Conservation (phyloP, 169 alveolate species). For the Babesia divergens region DNA sequence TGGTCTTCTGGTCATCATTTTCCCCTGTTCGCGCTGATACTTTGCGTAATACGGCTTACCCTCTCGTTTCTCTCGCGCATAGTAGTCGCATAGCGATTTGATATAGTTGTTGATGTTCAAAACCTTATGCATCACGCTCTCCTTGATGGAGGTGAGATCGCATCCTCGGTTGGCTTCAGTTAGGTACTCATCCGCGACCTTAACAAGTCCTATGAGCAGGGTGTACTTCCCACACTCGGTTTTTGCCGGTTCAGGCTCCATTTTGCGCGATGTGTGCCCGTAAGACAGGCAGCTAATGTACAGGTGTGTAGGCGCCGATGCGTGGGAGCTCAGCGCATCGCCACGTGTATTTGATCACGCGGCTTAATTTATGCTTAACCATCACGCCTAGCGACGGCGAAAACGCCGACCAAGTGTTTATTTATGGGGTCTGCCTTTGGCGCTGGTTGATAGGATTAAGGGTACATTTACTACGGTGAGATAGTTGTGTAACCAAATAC, state of each 20-base stretch:
- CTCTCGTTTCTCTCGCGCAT: slow-evolving; percentile 17
- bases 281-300: neutral
- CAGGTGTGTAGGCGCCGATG: slow-evolving; percentile 12
- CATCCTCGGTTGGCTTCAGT: slow-evolving; percentile 10
- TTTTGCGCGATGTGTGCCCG: slow-evolving; percentile 5
- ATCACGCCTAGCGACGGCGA: too few relatives aligned
- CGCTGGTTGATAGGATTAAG: neutral
- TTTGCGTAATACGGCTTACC: neutral
- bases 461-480: too few relatives aligned
- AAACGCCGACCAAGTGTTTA: too few relatives aligned
- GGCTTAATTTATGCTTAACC: too few relatives aligned
- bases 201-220: slow-evolving; percentile 50
- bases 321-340: too few relatives aligned
- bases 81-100: slow-evolving; percentile 49
- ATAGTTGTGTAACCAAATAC: too few relatives aligned
- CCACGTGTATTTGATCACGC: too few relatives aligned
- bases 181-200: slow-evolving; percentile 33
- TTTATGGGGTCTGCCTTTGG: too few relatives aligned
- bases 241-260: slow-evolving; percentile 10
- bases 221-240: slow-evolving; percentile 51
- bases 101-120: slow-evolving; percentile 58
- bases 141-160: slow-evolving; percentile 45
- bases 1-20: neutral
- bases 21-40: slow-evolving; percentile 2
- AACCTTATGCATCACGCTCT: slow-evolving; percentile 59